Conservation (phyloP, 768 basidiomycete species). For the Auricularia cornea region DNA sequence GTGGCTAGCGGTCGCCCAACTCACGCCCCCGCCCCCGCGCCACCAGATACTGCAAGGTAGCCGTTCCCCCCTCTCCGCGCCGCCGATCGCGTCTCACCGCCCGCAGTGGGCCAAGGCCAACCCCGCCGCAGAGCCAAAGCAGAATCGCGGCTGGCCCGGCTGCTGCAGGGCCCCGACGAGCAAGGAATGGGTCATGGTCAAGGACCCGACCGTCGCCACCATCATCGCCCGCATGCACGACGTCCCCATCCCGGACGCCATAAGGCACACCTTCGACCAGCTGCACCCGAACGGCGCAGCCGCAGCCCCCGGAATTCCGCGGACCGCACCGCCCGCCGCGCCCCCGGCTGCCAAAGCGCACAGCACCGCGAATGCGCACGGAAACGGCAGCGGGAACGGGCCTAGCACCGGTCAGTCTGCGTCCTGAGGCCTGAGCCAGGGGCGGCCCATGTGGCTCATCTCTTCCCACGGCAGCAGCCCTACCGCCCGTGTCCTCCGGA, state of each 20-base stretch:
- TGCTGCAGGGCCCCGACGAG: constrained; percentile 71
- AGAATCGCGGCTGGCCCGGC: constrained; percentile 78
- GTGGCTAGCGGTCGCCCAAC: constrained; percentile 24
- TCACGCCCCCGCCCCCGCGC: constrained; percentile 66
- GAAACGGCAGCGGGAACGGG: background rate
- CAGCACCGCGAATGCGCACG: background rate
- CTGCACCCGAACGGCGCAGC: background rate
- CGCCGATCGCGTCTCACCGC: constrained; percentile 5
- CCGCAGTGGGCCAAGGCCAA: constrained; percentile 62
- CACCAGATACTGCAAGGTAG: constrained; percentile 90
- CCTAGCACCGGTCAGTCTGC: background rate
- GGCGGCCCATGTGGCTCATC: background rate
- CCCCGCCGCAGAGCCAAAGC: constrained; percentile 41
- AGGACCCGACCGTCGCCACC: constrained; percentile 74
- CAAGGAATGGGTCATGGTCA: constrained; percentile 70
- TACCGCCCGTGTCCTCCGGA: too few species aligned
- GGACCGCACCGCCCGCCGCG: background rate
- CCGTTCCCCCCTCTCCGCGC: background rate
- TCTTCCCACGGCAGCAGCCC: too few species aligned
- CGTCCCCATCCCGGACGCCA: constrained; percentile 62
- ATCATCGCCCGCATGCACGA: constrained; percentile 44
- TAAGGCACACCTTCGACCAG: constrained; percentile 57
- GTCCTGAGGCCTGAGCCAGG: constrained; percentile 2
- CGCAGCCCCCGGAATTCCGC: background rate
- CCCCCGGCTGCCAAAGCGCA: background rate